Evolutionary conservation across 139 green algal species (phyloP).

Genomic region (Edaphochlamys debaryana): DNA sequence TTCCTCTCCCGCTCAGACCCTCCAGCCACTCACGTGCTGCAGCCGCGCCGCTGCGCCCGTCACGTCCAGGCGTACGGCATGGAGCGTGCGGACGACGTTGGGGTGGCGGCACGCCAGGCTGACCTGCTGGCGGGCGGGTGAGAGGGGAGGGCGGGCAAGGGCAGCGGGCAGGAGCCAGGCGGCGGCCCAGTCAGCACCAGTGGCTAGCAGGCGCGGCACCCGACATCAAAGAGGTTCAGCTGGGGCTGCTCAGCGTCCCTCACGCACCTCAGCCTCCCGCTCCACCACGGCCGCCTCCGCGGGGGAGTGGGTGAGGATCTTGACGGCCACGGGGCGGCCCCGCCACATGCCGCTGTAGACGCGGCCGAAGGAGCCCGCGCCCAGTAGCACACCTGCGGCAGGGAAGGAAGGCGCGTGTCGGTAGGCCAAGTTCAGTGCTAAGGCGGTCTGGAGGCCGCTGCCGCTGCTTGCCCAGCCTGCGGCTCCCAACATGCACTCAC

Average conservation of each 20-base stretch:
- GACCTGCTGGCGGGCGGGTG: not conserved
- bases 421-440: too few relatives aligned
- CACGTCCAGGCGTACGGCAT: slow-evolving; percentile 33
- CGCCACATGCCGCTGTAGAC: slow-evolving; percentile 42
- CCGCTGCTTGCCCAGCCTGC: too few relatives aligned
- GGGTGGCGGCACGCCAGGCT: slow-evolving; percentile 41
- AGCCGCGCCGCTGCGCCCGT: slow-evolving; percentile 9
- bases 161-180: too few relatives aligned
- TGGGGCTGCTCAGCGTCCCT: too few relatives aligned
- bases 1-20: too few relatives aligned
- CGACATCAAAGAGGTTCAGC: too few relatives aligned
- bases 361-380: slow-evolving; percentile 40
- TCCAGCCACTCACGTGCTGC: not conserved
- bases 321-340: slow-evolving; percentile 26
- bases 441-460: too few relatives aligned
- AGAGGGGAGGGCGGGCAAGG: not conserved
- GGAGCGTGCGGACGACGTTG: slow-evolving; percentile 45
- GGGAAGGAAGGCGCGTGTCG: too few relatives aligned
- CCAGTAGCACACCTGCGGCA: slow-evolving; percentile 22
- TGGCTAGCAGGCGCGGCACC: too few relatives aligned
- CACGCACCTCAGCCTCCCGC: not conserved
- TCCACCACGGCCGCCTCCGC: not conserved
- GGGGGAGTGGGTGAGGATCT: slow-evolving; percentile 31
- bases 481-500: too few relatives aligned
- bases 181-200: too few relatives aligned